phyloP scores from a whole-genome alignment of 129 eudicot genomes.

The Glebionis coronaria region DNA sequence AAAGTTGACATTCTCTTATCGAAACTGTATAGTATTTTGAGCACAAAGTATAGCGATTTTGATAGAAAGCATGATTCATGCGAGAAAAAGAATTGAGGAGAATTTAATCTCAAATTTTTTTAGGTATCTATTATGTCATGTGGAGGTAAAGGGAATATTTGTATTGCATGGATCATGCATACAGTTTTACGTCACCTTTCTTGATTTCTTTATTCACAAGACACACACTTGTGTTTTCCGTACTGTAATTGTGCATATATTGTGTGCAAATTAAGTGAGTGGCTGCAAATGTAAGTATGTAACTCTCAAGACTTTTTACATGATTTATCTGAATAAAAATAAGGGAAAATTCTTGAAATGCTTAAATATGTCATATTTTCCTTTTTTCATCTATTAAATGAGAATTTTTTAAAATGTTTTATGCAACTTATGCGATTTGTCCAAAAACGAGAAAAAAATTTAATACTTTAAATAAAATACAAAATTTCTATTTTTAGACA shows the following conservation, averaged over 20 bases:
- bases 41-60: neutral
- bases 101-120: neutral
- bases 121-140: constrained; percentile 23
- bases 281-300: neutral
- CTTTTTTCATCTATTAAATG: too few relatives aligned
- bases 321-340: too few relatives aligned
- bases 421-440: too few relatives aligned
- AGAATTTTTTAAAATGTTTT: too few relatives aligned
- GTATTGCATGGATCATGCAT: constrained; percentile 47
- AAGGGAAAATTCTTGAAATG: too few relatives aligned
- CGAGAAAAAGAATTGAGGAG: neutral
- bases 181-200: constrained; percentile 30
- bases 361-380: too few relatives aligned
- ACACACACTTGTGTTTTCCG: constrained; percentile 20
- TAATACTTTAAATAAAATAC: too few relatives aligned
- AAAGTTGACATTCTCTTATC: constrained; percentile 18
- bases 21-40: neutral
- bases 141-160: constrained; percentile 9
- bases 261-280: neutral
- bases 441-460: too few relatives aligned
- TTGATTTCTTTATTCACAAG: constrained; percentile 24
- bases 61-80: constrained; percentile 23
- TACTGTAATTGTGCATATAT: neutral
- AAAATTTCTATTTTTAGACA: too few relatives aligned
- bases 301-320: neutral